Evolutionary conservation across 2,329 filamentous ascomycete species (phyloP).

Genomic region (Stagonosporopsis chrysanthemi): DNA sequence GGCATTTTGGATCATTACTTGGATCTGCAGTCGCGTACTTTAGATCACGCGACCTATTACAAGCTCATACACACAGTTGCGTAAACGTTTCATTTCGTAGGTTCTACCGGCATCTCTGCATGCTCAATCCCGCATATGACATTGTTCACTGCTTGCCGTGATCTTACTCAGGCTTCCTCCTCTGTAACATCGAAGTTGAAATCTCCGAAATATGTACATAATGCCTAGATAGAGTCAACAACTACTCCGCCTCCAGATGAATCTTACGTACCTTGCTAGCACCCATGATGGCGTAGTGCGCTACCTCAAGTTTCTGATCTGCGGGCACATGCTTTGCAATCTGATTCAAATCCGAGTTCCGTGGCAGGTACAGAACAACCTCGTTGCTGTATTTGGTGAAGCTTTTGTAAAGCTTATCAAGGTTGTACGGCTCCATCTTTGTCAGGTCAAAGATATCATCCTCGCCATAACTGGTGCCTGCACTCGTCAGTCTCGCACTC

Average conservation of each 20-base stretch:
- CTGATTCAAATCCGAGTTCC: slow-evolving; percentile 56
- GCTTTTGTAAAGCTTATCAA: slow-evolving; percentile 52
- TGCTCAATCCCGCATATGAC: not conserved
- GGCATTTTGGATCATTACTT: not conserved
- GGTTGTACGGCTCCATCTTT: slow-evolving; percentile 88
- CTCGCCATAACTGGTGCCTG: slow-evolving; percentile 68
- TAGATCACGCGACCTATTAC: too few species aligned
- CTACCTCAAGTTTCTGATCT: slow-evolving; percentile 46
- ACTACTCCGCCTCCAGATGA: too few species aligned
- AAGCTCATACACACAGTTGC: too few species aligned
- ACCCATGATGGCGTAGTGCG: slow-evolving; percentile 89
- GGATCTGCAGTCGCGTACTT: too few species aligned
- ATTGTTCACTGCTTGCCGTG: not conserved
- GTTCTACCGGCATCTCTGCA: not conserved
- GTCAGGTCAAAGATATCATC: slow-evolving; percentile 80
- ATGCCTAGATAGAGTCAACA: slow-evolving; percentile 49
- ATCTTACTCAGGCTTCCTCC: slow-evolving; percentile 14
- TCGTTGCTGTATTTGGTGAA: slow-evolving; percentile 54
- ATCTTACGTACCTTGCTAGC: slow-evolving; percentile 74
- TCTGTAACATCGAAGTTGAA: slow-evolving; percentile 51
- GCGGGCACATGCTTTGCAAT: slow-evolving; percentile 45
- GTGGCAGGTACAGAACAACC: slow-evolving; percentile 80
- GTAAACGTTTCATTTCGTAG: not conserved
- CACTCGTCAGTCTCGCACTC: slow-evolving; percentile 12
- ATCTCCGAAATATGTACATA: slow-evolving; percentile 66